These are phyloP conservation scores for Plantago coronopus DNA, from an alignment of 305 asterid species.

Conservation along the genomic window DNA sequence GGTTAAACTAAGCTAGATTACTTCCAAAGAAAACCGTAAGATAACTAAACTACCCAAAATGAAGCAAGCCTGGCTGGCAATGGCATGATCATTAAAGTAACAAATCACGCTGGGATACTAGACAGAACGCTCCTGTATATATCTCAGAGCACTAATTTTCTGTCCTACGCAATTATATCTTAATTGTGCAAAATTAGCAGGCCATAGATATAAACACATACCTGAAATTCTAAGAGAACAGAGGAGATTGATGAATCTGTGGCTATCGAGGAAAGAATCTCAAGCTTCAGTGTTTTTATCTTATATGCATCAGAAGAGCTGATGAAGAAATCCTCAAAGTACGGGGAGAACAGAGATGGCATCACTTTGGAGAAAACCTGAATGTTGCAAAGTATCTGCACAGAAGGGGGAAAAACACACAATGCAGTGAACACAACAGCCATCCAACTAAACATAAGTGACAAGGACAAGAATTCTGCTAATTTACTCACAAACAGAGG, in stretches of 20 bases:
- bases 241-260: conserved; percentile 65
- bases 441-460: too few species aligned
- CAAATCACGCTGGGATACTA: too few species aligned
- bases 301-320: conserved; percentile 73
- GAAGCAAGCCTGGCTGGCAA: too few species aligned
- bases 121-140: background rate
- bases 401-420: conserved; percentile 23
- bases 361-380: conserved; percentile 88
- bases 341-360: conserved; percentile 71
- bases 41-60: too few species aligned
- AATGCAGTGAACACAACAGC: background rate
- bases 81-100: too few species aligned
- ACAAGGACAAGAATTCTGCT: background rate
- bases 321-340: conserved; percentile 86
- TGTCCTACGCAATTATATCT: conserved; percentile 12
- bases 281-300: conserved; percentile 83
- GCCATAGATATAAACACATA: conserved; percentile 25
- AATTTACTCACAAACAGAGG: conserved; percentile 19
- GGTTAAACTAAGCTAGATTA: too few species aligned
- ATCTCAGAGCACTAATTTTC: conserved; percentile 16
- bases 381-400: conserved; percentile 91
- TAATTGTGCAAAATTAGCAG: conserved; percentile 7
- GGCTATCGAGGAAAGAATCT: conserved; percentile 79
- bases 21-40: too few species aligned
- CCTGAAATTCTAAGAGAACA: conserved; percentile 93